Percentiles rank a stretch among this genome's conserved stretches.
phyloP scores from a whole-genome alignment of 306 rosid genomes.

The Betula pendula region DNA sequence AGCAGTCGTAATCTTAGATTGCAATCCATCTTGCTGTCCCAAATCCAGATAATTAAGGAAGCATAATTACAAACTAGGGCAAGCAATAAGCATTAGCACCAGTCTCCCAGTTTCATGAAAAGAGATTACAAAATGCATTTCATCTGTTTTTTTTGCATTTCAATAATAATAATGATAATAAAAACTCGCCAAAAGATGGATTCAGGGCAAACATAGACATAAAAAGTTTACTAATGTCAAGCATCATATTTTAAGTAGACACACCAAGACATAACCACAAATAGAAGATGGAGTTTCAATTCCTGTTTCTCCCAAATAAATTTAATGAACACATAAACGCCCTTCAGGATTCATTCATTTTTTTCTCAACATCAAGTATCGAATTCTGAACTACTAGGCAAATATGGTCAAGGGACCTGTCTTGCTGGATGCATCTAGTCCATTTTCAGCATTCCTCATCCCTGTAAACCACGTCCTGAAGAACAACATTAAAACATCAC shows the following conservation, averaged over 20 bases:
- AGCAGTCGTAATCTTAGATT: no score
- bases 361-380: conserved; percentile 14
- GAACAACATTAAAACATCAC: conserved; percentile 6
- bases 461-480: conserved; percentile 67
- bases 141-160: no score
- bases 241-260: conserved; percentile 8
- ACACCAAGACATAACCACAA: conserved; percentile 13
- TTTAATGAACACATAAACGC: conserved; percentile 1
- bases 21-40: no score
- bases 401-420: conserved; percentile 78
- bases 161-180: no score
- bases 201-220: conserved; percentile 14
- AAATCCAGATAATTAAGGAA: no score
- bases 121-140: no score
- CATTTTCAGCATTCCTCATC: conserved; percentile 57
- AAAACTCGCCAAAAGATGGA: conserved; percentile 8
- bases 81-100: no score
- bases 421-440: conserved; percentile 75
- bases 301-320: conserved; percentile 27
- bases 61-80: no score
- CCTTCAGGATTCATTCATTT: conserved; percentile 34
- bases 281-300: conserved; percentile 24
- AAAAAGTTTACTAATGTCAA: background rate
- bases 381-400: conserved; percentile 43
- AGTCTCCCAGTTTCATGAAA: no score